Evolutionary conservation across 2,329 filamentous ascomycete genomes (phyloP), one percentile per base, ranked within the genome.

Genomic region (Juglanconis sp.): DNA sequence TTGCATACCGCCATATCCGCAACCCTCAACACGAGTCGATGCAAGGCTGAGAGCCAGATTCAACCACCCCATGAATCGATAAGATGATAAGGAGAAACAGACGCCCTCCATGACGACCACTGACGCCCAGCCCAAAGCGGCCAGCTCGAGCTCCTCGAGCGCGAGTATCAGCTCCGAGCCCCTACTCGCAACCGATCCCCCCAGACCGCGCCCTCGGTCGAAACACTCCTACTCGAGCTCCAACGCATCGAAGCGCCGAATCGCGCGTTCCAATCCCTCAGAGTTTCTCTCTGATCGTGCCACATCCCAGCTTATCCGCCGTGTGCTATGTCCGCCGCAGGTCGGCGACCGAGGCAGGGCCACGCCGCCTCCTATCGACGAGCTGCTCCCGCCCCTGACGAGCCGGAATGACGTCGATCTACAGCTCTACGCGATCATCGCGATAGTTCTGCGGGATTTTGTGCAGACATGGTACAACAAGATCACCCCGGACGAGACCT

Each of bases 341-440:
- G 77, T 81, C 51, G 72, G 79, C 66, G 79, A 89, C 75, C 79
- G 88, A 67, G 83, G 82, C 49, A 74, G 75, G 60, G 75, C 75
- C 63, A 75, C 77, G 15, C 75, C 78, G n/a, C 73, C 77, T 35
- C 84, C 91, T 53, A 87, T 96, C 66, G 87, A 96, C 62, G 89
- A 93, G 67, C 79, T 96, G 48, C 79, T 99, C 50, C 95, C 94
- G 61, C 92, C 93, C 44, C 81, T 99, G 69, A 98, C 94, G 53
- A 96, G 92, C 77, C 92, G 92, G 55, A 96, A 96, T 73, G 92
- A 96, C 67, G 86, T 98, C 62, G 95, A 99, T 73, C 78, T 96
- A 59, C 90, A 99, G 76, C 83, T 99, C 4, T 99, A 98, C 72
- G 94, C 91, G 34, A 84, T 98, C 62, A 87, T 99, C 63, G 90